phyloP scores from a whole-genome alignment of 164 flowering plant genomes.

The Buxus sempervirens region DNA sequence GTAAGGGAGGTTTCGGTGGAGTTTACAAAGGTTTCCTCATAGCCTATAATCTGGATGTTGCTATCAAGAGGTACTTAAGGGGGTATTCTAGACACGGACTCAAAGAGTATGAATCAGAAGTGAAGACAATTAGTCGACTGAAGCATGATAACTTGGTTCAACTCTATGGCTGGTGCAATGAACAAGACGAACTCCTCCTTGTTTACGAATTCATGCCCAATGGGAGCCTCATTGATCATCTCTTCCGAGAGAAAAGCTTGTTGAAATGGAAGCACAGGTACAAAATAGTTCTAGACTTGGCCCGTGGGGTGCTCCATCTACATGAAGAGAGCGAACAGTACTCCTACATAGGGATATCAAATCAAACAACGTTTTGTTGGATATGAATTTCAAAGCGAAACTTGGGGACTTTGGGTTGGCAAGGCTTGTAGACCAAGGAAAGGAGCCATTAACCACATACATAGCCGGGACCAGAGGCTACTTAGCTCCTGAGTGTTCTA shows the following conservation, averaged over 20 bases:
- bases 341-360: not conserved
- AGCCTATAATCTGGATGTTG: not conserved
- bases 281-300: not conserved
- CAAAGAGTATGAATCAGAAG: not conserved
- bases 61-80: not conserved
- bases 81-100: not conserved
- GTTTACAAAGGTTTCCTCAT: not conserved
- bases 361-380: not conserved
- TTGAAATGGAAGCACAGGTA: not conserved
- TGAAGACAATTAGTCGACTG: not conserved
- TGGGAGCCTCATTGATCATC: not conserved
- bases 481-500: not conserved
- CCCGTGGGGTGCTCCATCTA: not conserved
- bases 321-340: not conserved
- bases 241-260: not conserved
- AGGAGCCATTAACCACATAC: not conserved
- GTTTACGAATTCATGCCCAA: not conserved
- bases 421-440: not conserved
- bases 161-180: no score
- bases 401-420: not conserved
- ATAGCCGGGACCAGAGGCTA: not conserved
- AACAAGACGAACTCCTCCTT: not conserved
- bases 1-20: not conserved
- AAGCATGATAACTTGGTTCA: not conserved
- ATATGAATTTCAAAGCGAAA: not conserved